Evolutionary conservation across 306 rosid species (phyloP), one percentile per base, ranked within the genome.

Genomic region (Arachis stenosperma): DNA sequence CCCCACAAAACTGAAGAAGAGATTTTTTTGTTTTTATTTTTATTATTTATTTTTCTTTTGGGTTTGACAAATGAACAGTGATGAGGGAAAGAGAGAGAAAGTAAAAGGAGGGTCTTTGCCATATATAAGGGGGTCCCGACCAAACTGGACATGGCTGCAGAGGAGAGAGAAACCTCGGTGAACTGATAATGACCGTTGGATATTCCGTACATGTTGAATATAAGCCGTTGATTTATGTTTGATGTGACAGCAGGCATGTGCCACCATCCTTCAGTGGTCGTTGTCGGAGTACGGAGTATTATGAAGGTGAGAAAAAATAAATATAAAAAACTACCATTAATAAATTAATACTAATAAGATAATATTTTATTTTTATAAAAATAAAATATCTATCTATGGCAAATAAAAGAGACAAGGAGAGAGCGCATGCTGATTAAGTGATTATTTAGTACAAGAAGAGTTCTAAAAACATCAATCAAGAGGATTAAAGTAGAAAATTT

Each of bases 171-270:
- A 60, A 76, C 68, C 29, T 69, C 61, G 67, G 59, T 70, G 58
- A 75, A 80, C 0, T 0, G 22, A 84, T 83, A 78, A 51, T 4
- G 10, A 2, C 89, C 96, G 86, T 85, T 67, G 33, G 66, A 9
- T 50, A 0, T 3, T 78, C 86, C 97, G 92, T 89, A 89, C 86
- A 0, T 50, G 7, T 0, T 2, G 27, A 12, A 85, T 86, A 83
- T 7, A 0, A 9, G 70, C 78, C 84, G 85, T 85, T 64, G 0
- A n/a, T 47, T 41, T 5, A 14, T 0, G 6, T 62, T 6, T 81
- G 98, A 92, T 90, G 79, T 89, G 98, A 92, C 93, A 88, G 85
- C 64, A 82, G 74, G 92, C 93, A 92, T 92, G 97, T 88, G 98
- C 89, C 87, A 86, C 98, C 93, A 89, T 85, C 87, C 93, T 81